Conservation (phyloP, 805 yeast species). For the Candida oleophila region DNA sequence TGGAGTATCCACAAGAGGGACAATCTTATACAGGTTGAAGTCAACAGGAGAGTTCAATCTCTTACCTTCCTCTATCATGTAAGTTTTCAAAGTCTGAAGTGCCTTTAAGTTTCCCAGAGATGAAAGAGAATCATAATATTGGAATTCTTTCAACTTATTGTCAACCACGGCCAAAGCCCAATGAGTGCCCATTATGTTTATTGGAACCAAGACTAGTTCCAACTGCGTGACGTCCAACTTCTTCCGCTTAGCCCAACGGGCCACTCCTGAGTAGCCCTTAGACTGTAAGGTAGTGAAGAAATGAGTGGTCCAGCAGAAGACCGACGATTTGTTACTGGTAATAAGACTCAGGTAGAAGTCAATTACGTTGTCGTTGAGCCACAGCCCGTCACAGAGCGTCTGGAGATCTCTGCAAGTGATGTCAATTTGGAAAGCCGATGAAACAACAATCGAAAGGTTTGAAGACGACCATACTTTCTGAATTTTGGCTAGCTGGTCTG, state of each 20-base stretch:
- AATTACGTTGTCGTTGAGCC: constrained; percentile 92
- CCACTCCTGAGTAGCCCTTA: constrained; percentile 64
- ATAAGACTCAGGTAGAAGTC: constrained; percentile 72
- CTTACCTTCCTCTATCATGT: constrained; percentile 67
- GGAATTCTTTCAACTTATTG: constrained; percentile 54
- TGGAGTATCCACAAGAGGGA: constrained; percentile 50
- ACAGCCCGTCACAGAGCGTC: constrained; percentile 66
- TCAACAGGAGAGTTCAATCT: constrained; percentile 28
- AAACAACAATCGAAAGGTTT: constrained; percentile 22
- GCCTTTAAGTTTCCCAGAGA: constrained; percentile 43
- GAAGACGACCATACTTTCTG: constrained; percentile 29
- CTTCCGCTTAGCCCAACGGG: constrained; percentile 27
- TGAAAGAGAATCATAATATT: constrained; percentile 75
- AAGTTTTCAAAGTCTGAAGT: constrained; percentile 52
- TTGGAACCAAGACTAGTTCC: constrained; percentile 74
- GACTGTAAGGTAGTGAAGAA: constrained; percentile 71
- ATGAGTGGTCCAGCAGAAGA: constrained; percentile 83
- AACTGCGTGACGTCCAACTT: constrained; percentile 52
- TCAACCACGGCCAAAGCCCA: constrained; percentile 90
- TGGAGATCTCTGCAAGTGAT: constrained; percentile 64
- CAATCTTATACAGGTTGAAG: constrained; percentile 20
- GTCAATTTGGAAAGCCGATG: constrained; percentile 50
- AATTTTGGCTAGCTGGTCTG: constrained; percentile 31
- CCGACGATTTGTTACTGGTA: constrained; percentile 24
- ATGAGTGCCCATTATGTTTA: constrained; percentile 80